A percentile compares a stretch with the other conserved stretches of the same genome.
Conservation (phyloP, 768 basidiomycete species). For the Sporobolomyces roseus region DNA sequence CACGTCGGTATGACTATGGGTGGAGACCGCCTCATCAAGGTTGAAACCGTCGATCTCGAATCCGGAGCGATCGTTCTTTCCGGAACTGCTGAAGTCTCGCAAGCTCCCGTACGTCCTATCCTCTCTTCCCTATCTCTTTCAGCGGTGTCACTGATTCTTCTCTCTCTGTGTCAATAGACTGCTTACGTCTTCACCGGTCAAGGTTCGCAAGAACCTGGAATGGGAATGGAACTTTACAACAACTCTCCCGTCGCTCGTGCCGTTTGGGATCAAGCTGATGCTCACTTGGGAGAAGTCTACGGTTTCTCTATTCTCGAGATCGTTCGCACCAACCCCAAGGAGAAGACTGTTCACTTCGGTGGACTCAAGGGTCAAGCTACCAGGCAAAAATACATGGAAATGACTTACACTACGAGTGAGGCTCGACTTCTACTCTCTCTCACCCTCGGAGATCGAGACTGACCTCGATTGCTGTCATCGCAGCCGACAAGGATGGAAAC, state of each 20-base stretch:
- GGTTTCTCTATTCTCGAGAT: conserved; percentile 99
- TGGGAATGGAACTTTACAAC: conserved; percentile 99
- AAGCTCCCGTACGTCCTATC: too few species aligned
- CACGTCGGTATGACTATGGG: conserved; percentile 80
- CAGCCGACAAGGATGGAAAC: conserved; percentile 80
- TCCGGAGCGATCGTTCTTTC: conserved; percentile 85
- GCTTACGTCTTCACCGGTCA: conserved; percentile 98
- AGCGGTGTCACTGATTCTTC: too few species aligned
- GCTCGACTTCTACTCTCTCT: not conserved
- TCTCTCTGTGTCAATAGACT: too few species aligned
- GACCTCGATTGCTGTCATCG: not conserved
- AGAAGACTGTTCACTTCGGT: conserved; percentile 97
- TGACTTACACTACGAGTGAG: conserved; percentile 85
- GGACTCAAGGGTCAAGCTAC: conserved; percentile 98
- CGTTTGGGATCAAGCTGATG: conserved; percentile 95
- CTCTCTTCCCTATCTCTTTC: too few species aligned
- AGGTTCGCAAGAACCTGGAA: conserved; percentile 94
- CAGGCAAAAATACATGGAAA: conserved; percentile 98
- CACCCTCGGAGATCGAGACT: too few species aligned
- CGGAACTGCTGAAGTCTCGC: conserved; percentile 87
- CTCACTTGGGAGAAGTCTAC: conserved; percentile 86
- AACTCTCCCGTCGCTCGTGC: conserved; percentile 86
- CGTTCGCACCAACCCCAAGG: conserved; percentile 81
- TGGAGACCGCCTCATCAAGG: conserved; percentile 85
- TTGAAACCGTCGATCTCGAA: conserved; percentile 71